Evolutionary conservation across 148 eudicot species (phyloP), one percentile per base, ranked within the genome.

Genomic region (Vaccinium macrocarpon): DNA sequence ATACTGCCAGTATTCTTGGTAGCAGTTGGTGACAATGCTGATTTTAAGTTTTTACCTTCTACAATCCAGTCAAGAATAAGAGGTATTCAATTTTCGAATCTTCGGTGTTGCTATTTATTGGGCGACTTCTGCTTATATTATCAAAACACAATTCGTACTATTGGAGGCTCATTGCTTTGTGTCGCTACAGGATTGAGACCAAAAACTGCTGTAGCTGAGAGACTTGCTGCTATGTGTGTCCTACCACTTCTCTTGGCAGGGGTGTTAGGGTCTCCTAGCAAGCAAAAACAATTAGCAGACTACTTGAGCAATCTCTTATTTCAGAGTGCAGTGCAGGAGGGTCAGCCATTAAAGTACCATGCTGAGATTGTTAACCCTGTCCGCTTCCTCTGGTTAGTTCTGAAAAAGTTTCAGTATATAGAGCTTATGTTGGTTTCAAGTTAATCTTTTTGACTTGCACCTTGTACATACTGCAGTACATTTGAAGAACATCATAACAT

Each of bases 191-290:
- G 92, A 84, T 87, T 95, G 86, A 92, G 83, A 84, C 99, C 99
- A 57, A 87, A 82, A 87, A 88, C 84, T 84, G 88, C 88, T 25
- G 85, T 95, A 83, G 91, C 90, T 86, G 92, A 91, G 90, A 96
- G 96, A 87, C 91, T 96, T 86, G 93, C 97, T 49, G 89, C 91
- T 59, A 80, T 91, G 87, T 93, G 99, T 83, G 92, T 92, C 82
- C 87, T 96, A 84, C 99, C 98, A 25, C 86, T 96, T 86, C 89
- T 96, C 32, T 87, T 96, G 87, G 97, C 98, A 42, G 99, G 99
- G 84, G 93, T 96, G 27, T 88, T 93, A 59, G 97, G 99, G 79
- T 89, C 90, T 88, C 93, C 96, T 76, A 87, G 92, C 85, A 94
- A 92, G 90, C 97, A 81, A 81, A 93, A 92, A 80, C 84, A 88